Conservation (phyloP, 192 early-diverging fungal species). For the Podila clonocystis region DNA sequence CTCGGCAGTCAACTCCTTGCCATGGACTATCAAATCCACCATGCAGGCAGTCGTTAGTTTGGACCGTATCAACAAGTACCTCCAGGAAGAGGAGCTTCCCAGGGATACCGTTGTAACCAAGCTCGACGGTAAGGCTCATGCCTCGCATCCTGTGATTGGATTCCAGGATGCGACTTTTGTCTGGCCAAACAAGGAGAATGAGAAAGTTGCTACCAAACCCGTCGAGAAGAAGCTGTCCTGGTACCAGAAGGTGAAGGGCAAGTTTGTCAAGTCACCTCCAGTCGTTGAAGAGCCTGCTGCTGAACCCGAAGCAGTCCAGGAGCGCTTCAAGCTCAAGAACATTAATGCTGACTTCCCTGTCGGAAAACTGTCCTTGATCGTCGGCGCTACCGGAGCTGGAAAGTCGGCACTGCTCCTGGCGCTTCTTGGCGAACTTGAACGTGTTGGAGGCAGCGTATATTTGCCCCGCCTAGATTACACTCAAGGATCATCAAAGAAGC, state of each 20-base stretch:
- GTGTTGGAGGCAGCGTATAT: constrained; percentile 52
- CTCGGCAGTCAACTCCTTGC: constrained; percentile 67
- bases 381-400: constrained; percentile 89
- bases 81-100: constrained; percentile 77
- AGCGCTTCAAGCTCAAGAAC: constrained; percentile 67
- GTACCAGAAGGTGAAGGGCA: constrained; percentile 29
- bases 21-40: constrained; percentile 63
- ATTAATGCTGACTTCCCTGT: constrained; percentile 73
- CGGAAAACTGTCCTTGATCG: constrained; percentile 80
- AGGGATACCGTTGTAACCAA: constrained; percentile 29
- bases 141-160: constrained; percentile 59
- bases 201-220: constrained; percentile 27
- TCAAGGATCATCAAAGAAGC: constrained; percentile 21
- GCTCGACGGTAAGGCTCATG: constrained; percentile 26
- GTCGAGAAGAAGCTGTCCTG: constrained; percentile 10
- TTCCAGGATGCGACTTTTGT: constrained; percentile 74
- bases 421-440: constrained; percentile 84
- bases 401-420: constrained; percentile 86
- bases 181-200: constrained; percentile 62
- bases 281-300: constrained; percentile 13
- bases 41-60: constrained; percentile 71
- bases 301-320: constrained; percentile 22
- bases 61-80: constrained; percentile 75
- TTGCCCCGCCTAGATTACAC: constrained; percentile 51
- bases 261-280: constrained; percentile 13